Evolutionary conservation across 306 rosid species (phyloP).

Genomic region (Styphnolobium japonicum): DNA sequence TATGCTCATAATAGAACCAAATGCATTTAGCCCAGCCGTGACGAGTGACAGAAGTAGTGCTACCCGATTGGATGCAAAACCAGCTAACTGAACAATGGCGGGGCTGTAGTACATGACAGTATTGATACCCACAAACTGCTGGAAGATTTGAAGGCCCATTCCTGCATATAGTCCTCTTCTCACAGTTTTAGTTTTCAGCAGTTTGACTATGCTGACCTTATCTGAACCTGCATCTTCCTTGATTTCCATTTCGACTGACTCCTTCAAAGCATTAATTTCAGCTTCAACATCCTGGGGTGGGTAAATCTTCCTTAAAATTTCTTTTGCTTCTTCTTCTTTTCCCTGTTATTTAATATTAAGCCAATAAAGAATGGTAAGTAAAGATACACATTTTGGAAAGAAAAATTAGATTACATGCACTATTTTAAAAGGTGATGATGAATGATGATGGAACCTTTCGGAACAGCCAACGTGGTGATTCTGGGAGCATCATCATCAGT

Average conservation of each 20-base stretch:
- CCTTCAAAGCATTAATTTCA: conserved; percentile 48
- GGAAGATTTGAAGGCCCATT: conserved; percentile 64
- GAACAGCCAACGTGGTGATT: conserved; percentile 70
- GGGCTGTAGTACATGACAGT: conserved; percentile 70
- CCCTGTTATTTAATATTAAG: conserved; percentile 31
- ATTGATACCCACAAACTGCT: conserved; percentile 68
- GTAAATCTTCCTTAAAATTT: conserved; percentile 46
- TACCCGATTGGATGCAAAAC: conserved; percentile 51
- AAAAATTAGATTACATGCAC: not conserved
- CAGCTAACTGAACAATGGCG: conserved; percentile 57
- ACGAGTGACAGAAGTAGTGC: conserved; percentile 60
- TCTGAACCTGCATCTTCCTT: conserved; percentile 23
- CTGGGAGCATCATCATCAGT: conserved; percentile 57
- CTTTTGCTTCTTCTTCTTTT: conserved; percentile 45
- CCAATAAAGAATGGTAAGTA: not conserved
- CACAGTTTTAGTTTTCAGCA: conserved; percentile 47
- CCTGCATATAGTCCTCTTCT: conserved; percentile 61
- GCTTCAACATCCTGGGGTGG: conserved; percentile 44
- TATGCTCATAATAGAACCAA: conserved; percentile 58
- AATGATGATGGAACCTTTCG: conserved; percentile 44
- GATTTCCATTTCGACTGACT: conserved; percentile 50
- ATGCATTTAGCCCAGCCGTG: conserved; percentile 51
- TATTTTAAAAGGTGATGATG: not conserved
- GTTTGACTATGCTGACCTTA: conserved; percentile 33
- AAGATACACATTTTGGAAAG: not conserved